Percentiles rank a stretch among this genome's conserved stretches.
Conservation (phyloP, 495 filamentous ascomycete genomes). For the Aspergillus campestris region DNA sequence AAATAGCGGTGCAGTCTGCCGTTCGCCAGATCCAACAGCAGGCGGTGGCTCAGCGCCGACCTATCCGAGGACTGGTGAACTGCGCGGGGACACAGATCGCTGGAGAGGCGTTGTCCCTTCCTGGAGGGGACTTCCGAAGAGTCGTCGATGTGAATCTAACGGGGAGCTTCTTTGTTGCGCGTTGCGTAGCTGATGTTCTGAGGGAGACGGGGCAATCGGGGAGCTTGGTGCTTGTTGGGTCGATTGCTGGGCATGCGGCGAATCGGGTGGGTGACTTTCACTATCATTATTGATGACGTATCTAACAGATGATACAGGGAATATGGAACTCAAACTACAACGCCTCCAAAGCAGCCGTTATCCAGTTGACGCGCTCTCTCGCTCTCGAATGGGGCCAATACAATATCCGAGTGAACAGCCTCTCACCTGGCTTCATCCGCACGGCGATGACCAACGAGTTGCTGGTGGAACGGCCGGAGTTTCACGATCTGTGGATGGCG, state of each 20-base stretch:
- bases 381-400: constrained; percentile 54
- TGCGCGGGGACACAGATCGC: constrained; percentile 74
- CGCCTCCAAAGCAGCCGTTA: constrained; percentile 56
- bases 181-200: constrained; percentile 62
- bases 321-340: constrained; percentile 60
- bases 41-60: constrained; percentile 30
- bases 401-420: constrained; percentile 30
- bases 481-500: constrained; percentile 29
- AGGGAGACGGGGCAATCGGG: constrained; percentile 42
- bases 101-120: constrained; percentile 46
- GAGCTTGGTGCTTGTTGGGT: constrained; percentile 64
- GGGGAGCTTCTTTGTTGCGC: constrained; percentile 63
- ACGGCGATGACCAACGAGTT: constrained; percentile 31
- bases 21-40: constrained; percentile 39
- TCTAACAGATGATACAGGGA: constrained; percentile 31
- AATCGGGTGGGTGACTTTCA: constrained; percentile 38
- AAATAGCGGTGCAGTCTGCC: constrained; percentile 20
- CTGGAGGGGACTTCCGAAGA: too few species aligned
- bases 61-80: constrained; percentile 68
- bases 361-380: constrained; percentile 55
- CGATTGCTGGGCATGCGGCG: constrained; percentile 71
- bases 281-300: background rate
- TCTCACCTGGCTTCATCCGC: constrained; percentile 39
- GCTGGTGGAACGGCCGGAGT: constrained; percentile 51
- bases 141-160: constrained; percentile 36